Base-by-base conservation (phyloP, 768 basidiomycete species). In the Rhodotorula toruloides region DNA sequence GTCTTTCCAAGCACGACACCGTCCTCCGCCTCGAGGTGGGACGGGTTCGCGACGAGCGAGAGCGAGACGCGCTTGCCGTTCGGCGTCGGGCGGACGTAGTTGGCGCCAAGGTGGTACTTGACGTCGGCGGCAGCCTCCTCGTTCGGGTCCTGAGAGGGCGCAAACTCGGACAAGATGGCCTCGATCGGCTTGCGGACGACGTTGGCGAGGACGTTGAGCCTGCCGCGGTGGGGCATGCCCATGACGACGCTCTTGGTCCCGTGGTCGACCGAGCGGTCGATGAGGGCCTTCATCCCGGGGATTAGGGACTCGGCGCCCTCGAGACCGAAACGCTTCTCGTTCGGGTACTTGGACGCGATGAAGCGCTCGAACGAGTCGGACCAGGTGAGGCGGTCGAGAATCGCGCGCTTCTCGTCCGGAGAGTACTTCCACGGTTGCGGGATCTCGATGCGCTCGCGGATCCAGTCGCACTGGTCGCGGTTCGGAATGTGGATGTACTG, bases 281-380 rank as follows among this genome's bases (percentile, higher is more conserved):
- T 96, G 76, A 99, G 86, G 2, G 94, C 96, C 81, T 99, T 99
- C 96, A 99, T 99, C 58, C 96, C 96, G 36, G 96, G 96, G 74
- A 98, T 88, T 72, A 99, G 86, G 36, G 91, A 84, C 79, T 99
- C 96, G 79, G 92, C 96, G 61, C 96, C 96, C 79, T 99, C 96
- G 48, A 99, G 84, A 78, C 96, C 96, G 79, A 99, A 99, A 53
- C 96, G 88, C 80, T 99, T 99, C 82, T 99, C 96, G 80, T 97
- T 99, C 73, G 96, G 96, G 80, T 90, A 96, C 78, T 98, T 99
- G 83, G 86, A 89, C 29, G 92, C 88, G 70, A 99, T 92, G 83
- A 97, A 99, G 76, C 92, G 92, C 79, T 99, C 96, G 76, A 98
- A 98, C 8, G 90, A 88, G 75, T 98, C 96, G n/a, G 94, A 98